Evolutionary conservation across 768 basidiomycete species (phyloP).

Genomic region (Pholiota molesta): DNA sequence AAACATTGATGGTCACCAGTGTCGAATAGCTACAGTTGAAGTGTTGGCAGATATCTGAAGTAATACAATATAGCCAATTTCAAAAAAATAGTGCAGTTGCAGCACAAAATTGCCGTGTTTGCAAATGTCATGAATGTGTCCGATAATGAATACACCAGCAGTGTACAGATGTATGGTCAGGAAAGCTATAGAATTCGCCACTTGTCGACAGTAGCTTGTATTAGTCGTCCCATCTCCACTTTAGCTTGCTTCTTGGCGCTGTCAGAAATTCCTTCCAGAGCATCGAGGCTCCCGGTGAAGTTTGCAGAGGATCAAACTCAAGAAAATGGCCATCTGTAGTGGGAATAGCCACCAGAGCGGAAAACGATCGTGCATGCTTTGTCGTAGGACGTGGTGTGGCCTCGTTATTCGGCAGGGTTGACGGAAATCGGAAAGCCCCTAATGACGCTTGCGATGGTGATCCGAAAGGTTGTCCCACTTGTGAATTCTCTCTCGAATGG

Average conservation of each 20-base stretch:
- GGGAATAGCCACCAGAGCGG: constrained; percentile 75
- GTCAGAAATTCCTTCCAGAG: constrained; percentile 75
- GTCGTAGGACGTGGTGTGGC: constrained; percentile 38
- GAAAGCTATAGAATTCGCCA: constrained; percentile 59
- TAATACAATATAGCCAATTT: neutral
- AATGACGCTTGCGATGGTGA: constrained; percentile 22
- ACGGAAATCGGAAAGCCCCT: constrained; percentile 31
- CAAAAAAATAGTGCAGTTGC: neutral
- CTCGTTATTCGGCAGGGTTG: constrained; percentile 26
- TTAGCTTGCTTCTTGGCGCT: constrained; percentile 84
- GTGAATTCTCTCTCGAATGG: constrained; percentile 49
- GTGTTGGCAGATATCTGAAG: constrained; percentile 22
- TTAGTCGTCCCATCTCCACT: constrained; percentile 72
- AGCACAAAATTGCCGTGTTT: constrained; percentile 3
- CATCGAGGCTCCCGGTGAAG: constrained; percentile 75
- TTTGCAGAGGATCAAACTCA: constrained; percentile 81
- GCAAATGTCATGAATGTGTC: constrained; percentile 12
- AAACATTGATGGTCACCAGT: constrained; percentile 56
- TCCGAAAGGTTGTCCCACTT: constrained; percentile 24
- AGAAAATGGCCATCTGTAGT: constrained; percentile 82
- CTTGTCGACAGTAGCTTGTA: constrained; percentile 74
- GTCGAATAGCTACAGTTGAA: constrained; percentile 48
- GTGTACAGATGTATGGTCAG: neutral
- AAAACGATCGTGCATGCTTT: constrained; percentile 40
- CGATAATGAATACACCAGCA: constrained; percentile 4